Evolutionary conservation across 2,329 filamentous ascomycete genomes (phyloP).

Genomic region (Penicillium verrucosum): DNA sequence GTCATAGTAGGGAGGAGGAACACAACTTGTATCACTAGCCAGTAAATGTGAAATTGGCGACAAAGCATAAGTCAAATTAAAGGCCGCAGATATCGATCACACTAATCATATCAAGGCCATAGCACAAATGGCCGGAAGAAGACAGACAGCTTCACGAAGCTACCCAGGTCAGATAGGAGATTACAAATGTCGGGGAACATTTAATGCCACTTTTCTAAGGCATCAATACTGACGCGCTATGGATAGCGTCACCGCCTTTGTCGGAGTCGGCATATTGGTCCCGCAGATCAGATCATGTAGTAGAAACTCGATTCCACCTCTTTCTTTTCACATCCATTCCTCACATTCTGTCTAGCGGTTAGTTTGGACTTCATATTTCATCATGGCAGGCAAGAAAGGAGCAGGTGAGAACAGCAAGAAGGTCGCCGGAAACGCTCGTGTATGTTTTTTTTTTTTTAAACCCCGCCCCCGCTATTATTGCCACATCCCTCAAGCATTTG

Average conservation of each 20-base stretch:
- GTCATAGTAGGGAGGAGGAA: slow-evolving; percentile 16
- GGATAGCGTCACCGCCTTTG: slow-evolving; percentile 18
- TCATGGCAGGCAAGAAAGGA: slow-evolving; percentile 69
- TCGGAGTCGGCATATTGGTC: slow-evolving; percentile 26
- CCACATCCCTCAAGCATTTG: slow-evolving; percentile 7
- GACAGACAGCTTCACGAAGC: neutral
- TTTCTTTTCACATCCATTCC: slow-evolving; percentile 7
- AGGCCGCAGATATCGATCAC: neutral
- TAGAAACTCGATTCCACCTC: slow-evolving; percentile 13
- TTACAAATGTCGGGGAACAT: slow-evolving; percentile 3
- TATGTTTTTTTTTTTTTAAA: slow-evolving; percentile 26
- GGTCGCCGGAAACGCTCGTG: slow-evolving; percentile 72
- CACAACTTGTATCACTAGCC: slow-evolving; percentile 1
- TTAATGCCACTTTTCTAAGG: neutral
- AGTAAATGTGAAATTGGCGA: neutral
- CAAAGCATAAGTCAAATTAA: neutral
- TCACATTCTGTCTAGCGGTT: slow-evolving; percentile 3
- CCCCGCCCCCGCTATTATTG: slow-evolving; percentile 28
- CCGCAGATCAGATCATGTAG: slow-evolving; percentile 24
- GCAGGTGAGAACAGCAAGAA: slow-evolving; percentile 80
- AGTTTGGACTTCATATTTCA: slow-evolving; percentile 16
- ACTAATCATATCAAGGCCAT: neutral
- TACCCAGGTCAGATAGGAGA: slow-evolving; percentile 3
- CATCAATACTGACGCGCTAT: neutral
- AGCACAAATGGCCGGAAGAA: neutral